Percentiles rank a stretch among this genome's conserved stretches.
phyloP scores from a whole-genome alignment of 768 basidiomycete species.

The Amanita fuliginea region DNA sequence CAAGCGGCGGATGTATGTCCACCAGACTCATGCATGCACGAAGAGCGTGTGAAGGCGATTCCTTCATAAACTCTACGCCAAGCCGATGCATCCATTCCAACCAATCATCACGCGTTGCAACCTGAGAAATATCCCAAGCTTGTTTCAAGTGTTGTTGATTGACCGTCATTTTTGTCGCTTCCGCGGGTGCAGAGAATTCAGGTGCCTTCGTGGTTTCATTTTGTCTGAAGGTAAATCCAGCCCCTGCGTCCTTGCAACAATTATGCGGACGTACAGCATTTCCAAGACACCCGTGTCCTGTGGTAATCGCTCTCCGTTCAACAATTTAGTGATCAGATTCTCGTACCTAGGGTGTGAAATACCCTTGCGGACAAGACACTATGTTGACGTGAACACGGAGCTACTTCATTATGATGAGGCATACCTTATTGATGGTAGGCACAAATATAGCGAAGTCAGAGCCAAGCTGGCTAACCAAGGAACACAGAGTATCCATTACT shows the following conservation, averaged over 20 bases:
- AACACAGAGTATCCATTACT: conserved; percentile 90
- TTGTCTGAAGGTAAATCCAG: conserved; percentile 20
- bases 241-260: not conserved
- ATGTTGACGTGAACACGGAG: conserved; percentile 4
- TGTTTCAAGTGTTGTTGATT: conserved; percentile 97
- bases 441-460: conserved; percentile 97
- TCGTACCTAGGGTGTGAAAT: conserved; percentile 83
- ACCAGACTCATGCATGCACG: conserved; percentile 93
- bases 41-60: conserved; percentile 96
- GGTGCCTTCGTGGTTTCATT: conserved; percentile 52
- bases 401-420: not conserved
- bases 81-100: conserved; percentile 90
- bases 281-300: conserved; percentile 74
- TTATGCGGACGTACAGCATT: conserved; percentile 33
- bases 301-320: conserved; percentile 86
- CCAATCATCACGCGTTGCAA: conserved; percentile 83
- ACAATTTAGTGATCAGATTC: conserved; percentile 73
- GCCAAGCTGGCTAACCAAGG: conserved; percentile 86
- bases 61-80: conserved; percentile 93
- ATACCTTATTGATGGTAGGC: conserved; percentile 91
- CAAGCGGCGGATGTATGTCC: conserved; percentile 82
- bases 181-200: conserved; percentile 75
- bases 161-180: conserved; percentile 81
- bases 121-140: conserved; percentile 84
- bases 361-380: conserved; percentile 70